These are phyloP conservation scores for Juncus effusus DNA, from an alignment of 176 grass and related monocot species.

Conservation along the genomic window DNA sequence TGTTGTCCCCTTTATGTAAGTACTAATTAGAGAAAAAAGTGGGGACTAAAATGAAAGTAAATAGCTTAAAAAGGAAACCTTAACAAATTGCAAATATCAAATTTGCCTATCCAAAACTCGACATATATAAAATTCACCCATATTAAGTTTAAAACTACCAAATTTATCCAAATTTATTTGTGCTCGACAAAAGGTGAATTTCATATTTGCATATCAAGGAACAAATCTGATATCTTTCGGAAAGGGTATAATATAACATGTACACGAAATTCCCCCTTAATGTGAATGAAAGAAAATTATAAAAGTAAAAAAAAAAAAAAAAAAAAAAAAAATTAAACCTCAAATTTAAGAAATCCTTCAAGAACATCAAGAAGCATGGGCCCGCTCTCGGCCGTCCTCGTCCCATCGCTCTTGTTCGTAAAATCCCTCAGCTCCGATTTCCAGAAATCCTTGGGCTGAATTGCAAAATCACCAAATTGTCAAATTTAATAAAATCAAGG, in stretches of 20 bases:
- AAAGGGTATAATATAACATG: no score
- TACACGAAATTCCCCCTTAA: no score
- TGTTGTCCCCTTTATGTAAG: no score
- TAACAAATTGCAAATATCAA: background rate
- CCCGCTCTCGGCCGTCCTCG: slow-evolving; percentile 66
- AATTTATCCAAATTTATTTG: background rate
- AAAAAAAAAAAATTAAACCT: slow-evolving; percentile 51
- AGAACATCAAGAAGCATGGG: slow-evolving; percentile 91
- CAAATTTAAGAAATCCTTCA: slow-evolving; percentile 93
- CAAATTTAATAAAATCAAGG: no score
- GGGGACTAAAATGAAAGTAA: no score
- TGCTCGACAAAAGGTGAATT: slow-evolving; percentile 4
- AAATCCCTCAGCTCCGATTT: slow-evolving; percentile 82
- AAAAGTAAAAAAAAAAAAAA: background rate
- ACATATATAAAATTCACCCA: no score
- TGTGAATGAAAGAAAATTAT: no score
- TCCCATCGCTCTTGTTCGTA: slow-evolving; percentile 61
- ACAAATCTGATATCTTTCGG: no score
- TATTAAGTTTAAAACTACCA: background rate
- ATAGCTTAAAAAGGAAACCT: no score
- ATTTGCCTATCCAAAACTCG: no score
- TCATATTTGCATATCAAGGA: no score
- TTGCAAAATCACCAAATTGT: slow-evolving; percentile 5
- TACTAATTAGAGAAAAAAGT: no score
- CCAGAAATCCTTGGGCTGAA: slow-evolving; percentile 88